phyloP scores from a whole-genome alignment of 768 basidiomycete species.

The Termitomyces sp. region DNA sequence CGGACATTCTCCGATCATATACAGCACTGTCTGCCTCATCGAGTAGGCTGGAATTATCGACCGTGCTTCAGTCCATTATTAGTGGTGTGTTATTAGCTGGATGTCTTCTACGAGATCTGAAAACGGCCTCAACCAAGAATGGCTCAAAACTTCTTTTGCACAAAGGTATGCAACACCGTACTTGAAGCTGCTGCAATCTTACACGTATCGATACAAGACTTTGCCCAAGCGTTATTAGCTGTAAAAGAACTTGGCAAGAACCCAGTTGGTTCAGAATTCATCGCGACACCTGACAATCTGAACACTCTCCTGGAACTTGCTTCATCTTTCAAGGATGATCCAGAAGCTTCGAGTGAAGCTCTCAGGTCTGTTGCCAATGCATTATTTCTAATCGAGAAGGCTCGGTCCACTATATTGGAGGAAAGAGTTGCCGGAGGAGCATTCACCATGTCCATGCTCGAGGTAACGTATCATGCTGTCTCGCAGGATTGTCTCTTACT shows the following conservation, averaged over 20 bases:
- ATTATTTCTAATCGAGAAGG: slow-evolving; percentile 60
- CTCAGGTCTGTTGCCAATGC: slow-evolving; percentile 78
- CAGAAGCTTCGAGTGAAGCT: slow-evolving; percentile 62
- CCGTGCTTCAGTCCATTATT: slow-evolving; percentile 46
- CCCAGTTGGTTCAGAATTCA: slow-evolving; percentile 58
- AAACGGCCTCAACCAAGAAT: slow-evolving; percentile 18
- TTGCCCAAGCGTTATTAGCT: slow-evolving; percentile 58
- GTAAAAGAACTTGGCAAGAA: slow-evolving; percentile 74
- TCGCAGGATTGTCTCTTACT: slow-evolving; percentile 2
- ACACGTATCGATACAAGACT: slow-evolving; percentile 42
- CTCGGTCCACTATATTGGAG: slow-evolving; percentile 51
- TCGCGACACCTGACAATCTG: slow-evolving; percentile 53
- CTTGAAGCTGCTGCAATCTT: background rate
- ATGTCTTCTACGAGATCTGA: slow-evolving; percentile 56
- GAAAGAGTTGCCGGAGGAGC: slow-evolving; percentile 63
- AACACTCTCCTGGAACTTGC: slow-evolving; percentile 49
- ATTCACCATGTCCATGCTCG: slow-evolving; percentile 48
- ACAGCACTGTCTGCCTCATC: slow-evolving; percentile 43
- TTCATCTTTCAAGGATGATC: slow-evolving; percentile 48
- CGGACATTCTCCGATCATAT: slow-evolving; percentile 42
- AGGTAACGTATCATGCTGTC: slow-evolving; percentile 32
- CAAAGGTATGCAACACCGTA: slow-evolving; percentile 44
- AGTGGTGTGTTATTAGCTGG: slow-evolving; percentile 30
- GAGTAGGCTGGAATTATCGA: slow-evolving; percentile 37
- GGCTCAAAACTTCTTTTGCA: slow-evolving; percentile 45